These are phyloP conservation scores for Dryas alaskensis DNA, from an alignment of 306 rosid species.

Conservation along the genomic window DNA sequence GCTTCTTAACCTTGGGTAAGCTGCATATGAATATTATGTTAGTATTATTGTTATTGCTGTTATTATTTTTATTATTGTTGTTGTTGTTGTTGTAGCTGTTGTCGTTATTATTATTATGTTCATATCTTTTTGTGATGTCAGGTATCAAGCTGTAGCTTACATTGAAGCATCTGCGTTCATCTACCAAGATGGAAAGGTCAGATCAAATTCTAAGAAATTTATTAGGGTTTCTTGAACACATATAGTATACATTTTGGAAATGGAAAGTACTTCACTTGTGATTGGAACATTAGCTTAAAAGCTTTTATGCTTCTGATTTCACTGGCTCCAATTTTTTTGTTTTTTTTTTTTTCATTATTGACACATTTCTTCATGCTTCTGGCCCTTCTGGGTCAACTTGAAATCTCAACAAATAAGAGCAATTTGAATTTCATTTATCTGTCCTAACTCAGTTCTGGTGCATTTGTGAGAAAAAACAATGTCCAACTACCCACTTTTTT, in stretches of 20 bases:
- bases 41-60: too few relatives aligned
- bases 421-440: too few relatives aligned
- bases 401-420: too few relatives aligned
- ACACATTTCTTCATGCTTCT: too few relatives aligned
- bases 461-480: too few relatives aligned
- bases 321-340: not conserved
- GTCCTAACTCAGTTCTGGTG: too few relatives aligned
- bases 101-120: not conserved
- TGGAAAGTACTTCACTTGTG: not conserved
- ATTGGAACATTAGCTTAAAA: not conserved
- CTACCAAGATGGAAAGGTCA: slow-evolving; percentile 96
- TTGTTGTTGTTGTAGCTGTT: not conserved
- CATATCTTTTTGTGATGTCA: slow-evolving; percentile 30
- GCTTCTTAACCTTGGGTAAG: slow-evolving; percentile 98
- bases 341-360: too few relatives aligned
- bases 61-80: not conserved
- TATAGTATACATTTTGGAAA: not conserved
- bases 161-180: slow-evolving; percentile 97
- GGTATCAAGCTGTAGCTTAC: slow-evolving; percentile 97
- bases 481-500: too few relatives aligned
- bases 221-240: slow-evolving; percentile 16
- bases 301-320: not conserved
- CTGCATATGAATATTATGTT: not conserved
- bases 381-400: too few relatives aligned
- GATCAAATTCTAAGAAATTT: slow-evolving; percentile 25